Evolutionary conservation across 805 yeast species (phyloP).

Genomic region (Wickerhamiella kurtzmanii): DNA sequence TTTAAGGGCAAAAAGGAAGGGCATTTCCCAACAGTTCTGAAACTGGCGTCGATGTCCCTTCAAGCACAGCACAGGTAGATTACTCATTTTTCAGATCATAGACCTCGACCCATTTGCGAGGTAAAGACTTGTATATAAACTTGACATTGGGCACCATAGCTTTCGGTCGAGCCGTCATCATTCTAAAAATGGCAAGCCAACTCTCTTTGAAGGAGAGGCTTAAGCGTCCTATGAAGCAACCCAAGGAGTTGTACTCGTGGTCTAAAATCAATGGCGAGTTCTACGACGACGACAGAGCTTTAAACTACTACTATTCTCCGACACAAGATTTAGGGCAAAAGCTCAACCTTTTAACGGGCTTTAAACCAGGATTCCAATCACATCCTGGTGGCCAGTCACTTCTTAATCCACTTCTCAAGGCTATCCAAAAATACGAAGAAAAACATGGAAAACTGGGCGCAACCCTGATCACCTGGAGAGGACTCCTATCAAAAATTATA

Average conservation of each 20-base stretch:
- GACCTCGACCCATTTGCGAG: no score
- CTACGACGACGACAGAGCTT: conserved; percentile 35
- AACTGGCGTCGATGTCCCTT: no score
- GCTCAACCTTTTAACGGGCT: conserved; percentile 55
- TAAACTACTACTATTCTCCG: conserved; percentile 72
- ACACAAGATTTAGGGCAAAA: conserved; percentile 46
- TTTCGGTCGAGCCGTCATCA: no score
- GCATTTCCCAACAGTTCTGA: no score
- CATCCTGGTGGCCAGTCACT: conserved; percentile 33
- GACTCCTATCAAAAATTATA: conserved; percentile 62
- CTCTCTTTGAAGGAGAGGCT: conserved; percentile 20
- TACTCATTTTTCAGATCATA: no score
- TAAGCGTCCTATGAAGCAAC: conserved; percentile 60
- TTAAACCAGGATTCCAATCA: conserved; percentile 41
- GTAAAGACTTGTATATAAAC: neutral
- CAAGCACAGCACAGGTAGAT: no score
- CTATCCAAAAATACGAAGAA: conserved; percentile 45
- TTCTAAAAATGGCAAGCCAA: conserved; percentile 5
- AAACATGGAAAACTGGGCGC: conserved; percentile 36
- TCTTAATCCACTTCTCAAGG: conserved; percentile 43
- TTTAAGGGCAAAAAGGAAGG: no score
- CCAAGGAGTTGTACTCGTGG: conserved; percentile 63
- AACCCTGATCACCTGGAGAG: conserved; percentile 74
- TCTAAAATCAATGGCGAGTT: conserved; percentile 41
- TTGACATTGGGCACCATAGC: neutral